Percentiles rank a stretch among this genome's conserved stretches.
These are phyloP conservation scores for Zasmidium angulare DNA, from an alignment of 2,329 filamentous ascomycete species.

Conservation along the genomic window DNA sequence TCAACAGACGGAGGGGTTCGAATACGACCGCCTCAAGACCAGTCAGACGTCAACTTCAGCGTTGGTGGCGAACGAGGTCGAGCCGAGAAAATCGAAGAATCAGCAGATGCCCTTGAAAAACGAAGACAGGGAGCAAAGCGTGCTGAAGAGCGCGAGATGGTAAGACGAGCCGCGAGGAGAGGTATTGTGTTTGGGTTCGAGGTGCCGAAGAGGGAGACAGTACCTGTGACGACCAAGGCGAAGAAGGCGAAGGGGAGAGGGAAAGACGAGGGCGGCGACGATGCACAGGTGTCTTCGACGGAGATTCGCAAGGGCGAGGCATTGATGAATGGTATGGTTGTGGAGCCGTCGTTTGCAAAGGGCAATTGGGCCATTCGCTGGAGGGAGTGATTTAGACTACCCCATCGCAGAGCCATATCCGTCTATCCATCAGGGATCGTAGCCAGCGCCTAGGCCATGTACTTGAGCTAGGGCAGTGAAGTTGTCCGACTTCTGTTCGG, in stretches of 20 bases:
- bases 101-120: constrained; percentile 52
- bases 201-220: constrained; percentile 19
- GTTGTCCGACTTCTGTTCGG: no score
- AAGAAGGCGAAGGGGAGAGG: constrained; percentile 19
- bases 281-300: constrained; percentile 16
- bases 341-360: constrained; percentile 62
- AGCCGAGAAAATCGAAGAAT: constrained; percentile 55
- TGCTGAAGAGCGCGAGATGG: constrained; percentile 56
- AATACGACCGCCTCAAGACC: constrained; percentile 40
- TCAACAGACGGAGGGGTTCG: constrained; percentile 20
- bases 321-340: constrained; percentile 58
- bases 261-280: constrained; percentile 22
- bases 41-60: constrained; percentile 57
- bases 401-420: background rate
- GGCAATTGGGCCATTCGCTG: constrained; percentile 61
- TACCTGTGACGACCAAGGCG: no score
- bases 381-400: constrained; percentile 43
- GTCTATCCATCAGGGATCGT: background rate
- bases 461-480: no score
- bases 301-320: constrained; percentile 55
- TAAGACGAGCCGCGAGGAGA: constrained; percentile 62
- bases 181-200: constrained; percentile 57
- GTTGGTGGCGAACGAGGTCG: constrained; percentile 56
- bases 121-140: constrained; percentile 50
- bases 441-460: background rate